These are phyloP conservation scores for Inga leiocalycina DNA, from an alignment of 306 rosid genomes.

Conservation along the genomic window DNA sequence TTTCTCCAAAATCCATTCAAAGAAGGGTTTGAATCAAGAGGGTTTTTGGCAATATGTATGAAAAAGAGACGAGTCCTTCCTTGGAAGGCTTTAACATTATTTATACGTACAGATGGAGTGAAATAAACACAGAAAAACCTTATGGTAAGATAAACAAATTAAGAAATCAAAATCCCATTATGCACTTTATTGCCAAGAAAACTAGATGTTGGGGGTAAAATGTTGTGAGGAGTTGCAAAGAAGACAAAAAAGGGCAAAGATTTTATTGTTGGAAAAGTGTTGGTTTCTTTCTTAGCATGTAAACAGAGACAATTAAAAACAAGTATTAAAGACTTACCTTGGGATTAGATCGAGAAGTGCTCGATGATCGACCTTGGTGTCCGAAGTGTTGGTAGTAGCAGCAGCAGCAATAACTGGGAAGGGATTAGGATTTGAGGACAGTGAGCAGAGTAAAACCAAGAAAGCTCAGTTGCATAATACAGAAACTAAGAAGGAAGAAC, in stretches of 20 bases:
- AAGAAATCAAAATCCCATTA: not conserved
- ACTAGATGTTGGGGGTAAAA: not conserved
- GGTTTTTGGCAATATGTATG: not conserved
- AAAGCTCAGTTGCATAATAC: not conserved
- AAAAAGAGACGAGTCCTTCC: not conserved
- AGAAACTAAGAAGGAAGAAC: not conserved
- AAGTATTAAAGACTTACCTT: not conserved
- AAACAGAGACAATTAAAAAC: not conserved
- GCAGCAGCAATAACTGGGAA: not conserved
- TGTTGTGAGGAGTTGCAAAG: not conserved
- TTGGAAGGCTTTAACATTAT: not conserved
- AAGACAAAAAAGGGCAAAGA: not conserved
- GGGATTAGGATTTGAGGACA: not conserved
- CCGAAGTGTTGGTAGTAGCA: not conserved
- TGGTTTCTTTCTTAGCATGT: not conserved
- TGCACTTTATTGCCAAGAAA: not conserved
- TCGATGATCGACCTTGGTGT: not conserved
- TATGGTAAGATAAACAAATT: not conserved
- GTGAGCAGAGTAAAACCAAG: not conserved
- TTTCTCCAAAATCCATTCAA: not conserved
- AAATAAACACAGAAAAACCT: not conserved
- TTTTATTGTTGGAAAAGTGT: not conserved
- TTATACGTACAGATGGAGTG: not conserved
- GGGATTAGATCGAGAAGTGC: not conserved
- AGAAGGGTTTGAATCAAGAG: not conserved